Base-by-base conservation (phyloP, 2,329 filamentous ascomycete species). In the Clonostachys rosea region DNA sequence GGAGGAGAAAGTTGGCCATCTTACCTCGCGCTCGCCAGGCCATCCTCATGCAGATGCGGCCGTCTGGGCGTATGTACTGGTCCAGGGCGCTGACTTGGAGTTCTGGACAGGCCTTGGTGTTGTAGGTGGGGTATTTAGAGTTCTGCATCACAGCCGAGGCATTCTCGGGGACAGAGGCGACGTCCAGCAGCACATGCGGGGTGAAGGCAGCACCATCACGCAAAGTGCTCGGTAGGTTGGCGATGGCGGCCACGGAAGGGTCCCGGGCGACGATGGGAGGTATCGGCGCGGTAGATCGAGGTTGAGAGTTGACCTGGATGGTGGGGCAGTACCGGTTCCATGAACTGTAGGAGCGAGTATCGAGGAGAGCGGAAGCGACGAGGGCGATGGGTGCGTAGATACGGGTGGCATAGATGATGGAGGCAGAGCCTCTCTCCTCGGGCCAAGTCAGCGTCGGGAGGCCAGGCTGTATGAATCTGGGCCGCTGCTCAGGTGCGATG, bases 1-100 rank as follows among this genome's bases (percentile, higher is more conserved):
- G 55, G 37, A 72, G 53, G 47, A 69, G 54, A 55, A 67, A 60
- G 11, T 48, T 47, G 2, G 62, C 57, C 41, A 60, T 52, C 20
- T 52, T 53, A n/a, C 63, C 62, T 6, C 44, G 50, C n/a, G 54
- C 52, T 50, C 59, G 63, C 71, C 70, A 74, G 11, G 61, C 65
- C 16, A 74, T 58, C 33, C 67, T 58, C 53, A 64, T 66, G 6
- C 70, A 70, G 37, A 53, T 58, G 34, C 53, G 52, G 36, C 14
- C 36, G 17, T 39, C 36, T 18, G 14, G 14, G 48, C 54, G 50
- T 41, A 59, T 53, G 46, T 67, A 62, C 35, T 58, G 54, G 52
- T 69, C 65, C 5, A 70, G 59, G 33, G 52, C 48, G 24, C 59
- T 64, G 36, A 55, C 45, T 34, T 65, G 52, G 24, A 61, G 55